Evolutionary conservation across 2,329 filamentous ascomycete genomes (phyloP).

Genomic region (Clarireedia monteithiana): DNA sequence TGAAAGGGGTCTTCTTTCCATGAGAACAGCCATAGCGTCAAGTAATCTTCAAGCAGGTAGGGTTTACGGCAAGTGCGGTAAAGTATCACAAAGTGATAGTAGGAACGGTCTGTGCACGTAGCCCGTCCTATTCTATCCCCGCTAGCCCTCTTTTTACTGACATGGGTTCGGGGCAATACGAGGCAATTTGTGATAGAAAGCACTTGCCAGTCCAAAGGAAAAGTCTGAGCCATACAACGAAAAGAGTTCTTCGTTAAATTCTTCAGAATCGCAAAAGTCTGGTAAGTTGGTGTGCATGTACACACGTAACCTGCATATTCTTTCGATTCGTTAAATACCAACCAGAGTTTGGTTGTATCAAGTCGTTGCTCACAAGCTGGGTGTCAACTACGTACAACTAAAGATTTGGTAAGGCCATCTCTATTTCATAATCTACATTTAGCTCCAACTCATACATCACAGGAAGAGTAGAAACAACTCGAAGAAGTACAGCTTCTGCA

Average conservation of each 20-base stretch:
- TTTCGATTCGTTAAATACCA: neutral
- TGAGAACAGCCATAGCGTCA: conserved; percentile 1
- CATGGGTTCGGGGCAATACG: neutral
- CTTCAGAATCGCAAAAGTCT: neutral
- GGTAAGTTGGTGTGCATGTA: neutral
- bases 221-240: neutral
- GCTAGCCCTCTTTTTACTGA: neutral
- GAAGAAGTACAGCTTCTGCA: neutral
- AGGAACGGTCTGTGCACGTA: neutral
- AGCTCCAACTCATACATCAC: too few species aligned
- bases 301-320: neutral
- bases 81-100: neutral
- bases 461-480: too few species aligned
- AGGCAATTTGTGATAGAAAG: neutral
- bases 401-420: neutral
- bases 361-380: neutral
- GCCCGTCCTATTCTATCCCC: too few species aligned
- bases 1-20: neutral
- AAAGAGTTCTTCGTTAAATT: neutral
- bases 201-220: too few species aligned
- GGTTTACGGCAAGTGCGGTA: conserved; percentile 1
- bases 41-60: conserved; percentile 4
- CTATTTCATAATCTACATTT: too few species aligned
- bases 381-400: neutral
- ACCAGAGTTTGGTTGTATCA: neutral